phyloP scores from a whole-genome alignment of 805 yeast species.

The Naumovozyma dairenensis region DNA sequence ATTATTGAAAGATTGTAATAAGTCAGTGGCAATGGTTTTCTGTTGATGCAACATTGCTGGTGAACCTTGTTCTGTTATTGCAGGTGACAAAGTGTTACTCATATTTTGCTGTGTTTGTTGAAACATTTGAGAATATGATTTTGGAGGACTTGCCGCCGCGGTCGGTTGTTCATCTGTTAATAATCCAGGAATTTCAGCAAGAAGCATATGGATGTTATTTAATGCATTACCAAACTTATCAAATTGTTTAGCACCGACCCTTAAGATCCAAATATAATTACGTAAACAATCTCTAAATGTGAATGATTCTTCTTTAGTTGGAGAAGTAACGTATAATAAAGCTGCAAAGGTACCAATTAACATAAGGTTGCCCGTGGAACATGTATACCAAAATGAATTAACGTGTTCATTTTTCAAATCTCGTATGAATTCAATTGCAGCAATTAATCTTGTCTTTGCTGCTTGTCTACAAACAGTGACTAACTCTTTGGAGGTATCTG shows the following conservation, averaged over 20 bases:
- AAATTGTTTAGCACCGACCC: conserved; percentile 66
- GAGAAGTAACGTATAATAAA: conserved; percentile 59
- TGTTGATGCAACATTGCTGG: conserved; percentile 5
- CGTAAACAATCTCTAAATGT: conserved; percentile 58
- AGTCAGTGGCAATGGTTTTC: conserved; percentile 5
- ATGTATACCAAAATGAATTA: conserved; percentile 84
- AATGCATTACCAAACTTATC: conserved; percentile 72
- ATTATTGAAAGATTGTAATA: conserved; percentile 12
- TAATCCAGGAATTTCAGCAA: conserved; percentile 68
- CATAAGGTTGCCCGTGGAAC: conserved; percentile 69
- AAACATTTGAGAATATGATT: conserved; percentile 16
- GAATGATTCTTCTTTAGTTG: conserved; percentile 49
- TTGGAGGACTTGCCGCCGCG: conserved; percentile 8
- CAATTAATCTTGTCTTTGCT: conserved; percentile 69
- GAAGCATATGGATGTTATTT: conserved; percentile 56
- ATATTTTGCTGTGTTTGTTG: conserved; percentile 1
- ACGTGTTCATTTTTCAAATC: conserved; percentile 73
- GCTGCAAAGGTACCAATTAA: conserved; percentile 85
- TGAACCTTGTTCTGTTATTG: conserved; percentile 8
- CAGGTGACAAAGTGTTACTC: conserved; percentile 3
- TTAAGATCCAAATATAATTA: conserved; percentile 67
- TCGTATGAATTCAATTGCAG: conserved; percentile 71
- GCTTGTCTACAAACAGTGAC: conserved; percentile 70
- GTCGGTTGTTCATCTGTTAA: conserved; percentile 21
- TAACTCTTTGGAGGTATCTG: conserved; percentile 42